A percentile compares a stretch with the other conserved stretches of the same genome.
Conservation (phyloP, 371 early-diverging fungal species). For the Phascolomyces articulosus region DNA sequence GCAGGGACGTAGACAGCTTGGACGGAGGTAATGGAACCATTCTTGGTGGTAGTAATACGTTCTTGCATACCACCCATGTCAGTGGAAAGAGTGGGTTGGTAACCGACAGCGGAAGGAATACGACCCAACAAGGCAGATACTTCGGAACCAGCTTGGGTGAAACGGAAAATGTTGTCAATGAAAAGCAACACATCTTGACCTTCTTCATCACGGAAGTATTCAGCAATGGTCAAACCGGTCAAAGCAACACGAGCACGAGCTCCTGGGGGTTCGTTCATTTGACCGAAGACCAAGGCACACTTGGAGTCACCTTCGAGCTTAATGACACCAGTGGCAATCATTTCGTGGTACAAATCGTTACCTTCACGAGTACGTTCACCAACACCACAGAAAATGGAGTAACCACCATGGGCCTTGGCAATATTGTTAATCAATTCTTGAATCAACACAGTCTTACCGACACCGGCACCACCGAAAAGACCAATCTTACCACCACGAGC, state of each 20-base stretch:
- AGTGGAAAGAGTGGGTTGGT: slow-evolving; percentile 97
- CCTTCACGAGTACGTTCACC: slow-evolving; percentile 98
- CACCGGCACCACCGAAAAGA: slow-evolving; percentile 58
- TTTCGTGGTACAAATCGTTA: slow-evolving; percentile 98
- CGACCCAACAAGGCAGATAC: slow-evolving; percentile 98
- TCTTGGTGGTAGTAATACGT: slow-evolving; percentile 99
- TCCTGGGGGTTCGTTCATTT: slow-evolving; percentile 99
- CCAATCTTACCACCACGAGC: slow-evolving; percentile 89
- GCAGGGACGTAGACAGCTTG: slow-evolving; percentile 99
- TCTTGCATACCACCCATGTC: slow-evolving; percentile 99
- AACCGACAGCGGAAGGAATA: slow-evolving; percentile 99
- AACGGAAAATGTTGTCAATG: slow-evolving; percentile 99
- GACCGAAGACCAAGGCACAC: slow-evolving; percentile 97
- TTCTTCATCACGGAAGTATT: slow-evolving; percentile 99
- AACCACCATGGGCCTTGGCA: slow-evolving; percentile 97
- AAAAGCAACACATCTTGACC: slow-evolving; percentile 99
- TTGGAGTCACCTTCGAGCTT: slow-evolving; percentile 92
- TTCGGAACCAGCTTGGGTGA: slow-evolving; percentile 93
- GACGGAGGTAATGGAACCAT: slow-evolving; percentile 98
- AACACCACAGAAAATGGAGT: slow-evolving; percentile 96
- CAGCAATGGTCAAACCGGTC: slow-evolving; percentile 97
- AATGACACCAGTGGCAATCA: slow-evolving; percentile 94
- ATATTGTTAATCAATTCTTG: slow-evolving; percentile 98
- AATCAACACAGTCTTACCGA: slow-evolving; percentile 97
- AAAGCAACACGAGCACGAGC: slow-evolving; percentile 99